A percentile compares a stretch with the other conserved stretches of the same genome.
Evolutionary conservation across 306 rosid genomes (phyloP).

Genomic region (Amphicarpaea edgeworthii): DNA sequence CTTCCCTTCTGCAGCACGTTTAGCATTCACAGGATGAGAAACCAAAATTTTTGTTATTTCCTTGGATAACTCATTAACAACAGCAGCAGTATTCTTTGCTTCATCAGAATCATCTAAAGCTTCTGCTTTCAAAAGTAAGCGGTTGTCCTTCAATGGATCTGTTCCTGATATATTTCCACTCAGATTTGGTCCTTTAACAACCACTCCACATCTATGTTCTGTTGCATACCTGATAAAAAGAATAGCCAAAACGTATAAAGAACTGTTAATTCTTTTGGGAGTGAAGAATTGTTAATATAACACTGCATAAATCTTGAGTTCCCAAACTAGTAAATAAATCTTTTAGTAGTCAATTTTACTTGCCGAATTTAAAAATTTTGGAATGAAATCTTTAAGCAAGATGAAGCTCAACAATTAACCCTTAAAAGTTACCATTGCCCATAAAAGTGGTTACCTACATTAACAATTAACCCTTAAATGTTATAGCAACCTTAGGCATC

Average conservation of each 20-base stretch:
- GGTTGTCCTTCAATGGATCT: constrained; percentile 92
- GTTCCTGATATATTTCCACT: constrained; percentile 98
- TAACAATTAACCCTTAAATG: constrained; percentile 37
- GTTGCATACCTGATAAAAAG: constrained; percentile 81
- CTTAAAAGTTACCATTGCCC: constrained; percentile 18
- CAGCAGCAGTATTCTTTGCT: constrained; percentile 83
- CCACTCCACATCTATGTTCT: constrained; percentile 98
- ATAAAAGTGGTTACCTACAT: constrained; percentile 35
- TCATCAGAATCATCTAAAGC: constrained; percentile 83
- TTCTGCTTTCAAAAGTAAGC: constrained; percentile 88
- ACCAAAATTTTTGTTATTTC: constrained; percentile 86
- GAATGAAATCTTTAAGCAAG: constrained; percentile 35
- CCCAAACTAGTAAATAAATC: constrained; percentile 6
- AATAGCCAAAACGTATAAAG: constrained; percentile 18
- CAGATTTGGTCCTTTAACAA: constrained; percentile 87
- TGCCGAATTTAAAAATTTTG: constrained; percentile 10
- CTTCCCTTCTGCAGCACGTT: constrained; percentile 87
- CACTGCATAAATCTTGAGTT: constrained; percentile 29
- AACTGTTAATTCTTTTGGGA: constrained; percentile 14
- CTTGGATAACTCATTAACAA: constrained; percentile 87
- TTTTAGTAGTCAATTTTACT: constrained; percentile 19
- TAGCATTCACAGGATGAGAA: constrained; percentile 85
- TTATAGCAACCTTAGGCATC: constrained; percentile 46
- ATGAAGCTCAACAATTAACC: constrained; percentile 27
- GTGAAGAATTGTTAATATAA: constrained; percentile 26